Base-by-base conservation (phyloP, 1,284 basidiomycete species). In the Puccinia novopanici region DNA sequence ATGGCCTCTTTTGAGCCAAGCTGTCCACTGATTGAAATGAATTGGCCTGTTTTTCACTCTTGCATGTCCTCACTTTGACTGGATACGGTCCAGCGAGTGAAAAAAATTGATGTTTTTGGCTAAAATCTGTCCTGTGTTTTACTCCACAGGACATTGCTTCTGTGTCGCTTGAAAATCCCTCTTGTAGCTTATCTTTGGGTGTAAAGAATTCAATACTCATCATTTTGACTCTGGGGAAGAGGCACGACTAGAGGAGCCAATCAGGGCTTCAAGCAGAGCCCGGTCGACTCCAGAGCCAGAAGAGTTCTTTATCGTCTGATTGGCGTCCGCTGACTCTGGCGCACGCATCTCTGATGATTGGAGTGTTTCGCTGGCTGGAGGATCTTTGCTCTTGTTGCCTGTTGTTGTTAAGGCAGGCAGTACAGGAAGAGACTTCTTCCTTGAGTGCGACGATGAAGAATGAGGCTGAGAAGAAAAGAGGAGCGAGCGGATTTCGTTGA, bases 401-500 rank as follows among this genome's bases (percentile, higher is more conserved):
- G 24, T 24, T 57, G 37, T 42, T 17, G n/a, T n/a, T n/a, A n/a
- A n/a, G n/a, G n/a, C n/a, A n/a, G n/a, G n/a, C n/a, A 42, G 19
- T 15, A 59, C 4, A 34, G 34, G 15, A 12, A 57, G 19, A 24
- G 34, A 22, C 13, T 37, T 48, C 34, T 55, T 55, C 22, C 52
- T 42, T 71, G 30, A 79, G 76, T 63, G 78, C 81, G 61, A 84
- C 85, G n/a, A n/a, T n/a, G 10, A 76, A 81, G 57, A 84, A 85
- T 8, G 87, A 80, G 76, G 67, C 82, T 83, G 2, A 89, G 88
- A 2, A 88, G 55, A 57, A 17, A 75, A 34, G 37, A 75, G 63
- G 0, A 98, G 87, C 48, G 90, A 90, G 42, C 92, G 92, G 15
- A 99, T 89, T 54, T 92, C 90, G 82, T 92, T 91, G 76, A 99